These are phyloP conservation scores for Begonia fuchsioides DNA, from an alignment of 306 rosid species.

Conservation along the genomic window DNA sequence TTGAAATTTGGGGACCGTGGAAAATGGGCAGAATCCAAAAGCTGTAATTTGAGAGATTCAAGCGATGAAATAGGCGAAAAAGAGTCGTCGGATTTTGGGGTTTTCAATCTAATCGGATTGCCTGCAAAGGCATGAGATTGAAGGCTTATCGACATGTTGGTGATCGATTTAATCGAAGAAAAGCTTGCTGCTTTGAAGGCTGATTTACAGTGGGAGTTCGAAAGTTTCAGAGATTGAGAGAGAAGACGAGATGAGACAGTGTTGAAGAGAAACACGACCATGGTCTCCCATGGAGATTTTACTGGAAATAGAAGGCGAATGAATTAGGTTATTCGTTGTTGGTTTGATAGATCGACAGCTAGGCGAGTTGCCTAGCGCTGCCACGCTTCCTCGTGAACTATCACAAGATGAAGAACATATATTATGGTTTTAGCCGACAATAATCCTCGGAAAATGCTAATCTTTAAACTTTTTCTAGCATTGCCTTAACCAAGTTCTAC, in stretches of 20 bases:
- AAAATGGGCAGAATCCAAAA: conserved; percentile 18
- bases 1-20: conserved; percentile 41
- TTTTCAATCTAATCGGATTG: conserved; percentile 40
- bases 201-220: conserved; percentile 1
- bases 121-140: conserved; percentile 50
- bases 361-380: no score
- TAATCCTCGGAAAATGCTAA: no score
- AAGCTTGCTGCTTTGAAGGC: not conserved
- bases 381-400: no score
- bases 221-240: conserved; percentile 6
- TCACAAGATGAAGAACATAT: no score
- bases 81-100: conserved; percentile 27
- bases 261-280: no score
- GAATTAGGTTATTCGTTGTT: no score
- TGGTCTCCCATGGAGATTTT: no score
- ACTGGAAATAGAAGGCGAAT: no score
- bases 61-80: conserved; percentile 48
- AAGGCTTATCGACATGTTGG: conserved; percentile 43
- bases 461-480: no score
- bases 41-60: conserved; percentile 40
- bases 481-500: no score
- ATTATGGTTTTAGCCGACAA: no score
- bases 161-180: not conserved
- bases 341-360: no score
- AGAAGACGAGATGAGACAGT: conserved; percentile 11